Evolutionary conservation across 2,329 filamentous ascomycete species (phyloP).

Genomic region (Penicillium sp.): DNA sequence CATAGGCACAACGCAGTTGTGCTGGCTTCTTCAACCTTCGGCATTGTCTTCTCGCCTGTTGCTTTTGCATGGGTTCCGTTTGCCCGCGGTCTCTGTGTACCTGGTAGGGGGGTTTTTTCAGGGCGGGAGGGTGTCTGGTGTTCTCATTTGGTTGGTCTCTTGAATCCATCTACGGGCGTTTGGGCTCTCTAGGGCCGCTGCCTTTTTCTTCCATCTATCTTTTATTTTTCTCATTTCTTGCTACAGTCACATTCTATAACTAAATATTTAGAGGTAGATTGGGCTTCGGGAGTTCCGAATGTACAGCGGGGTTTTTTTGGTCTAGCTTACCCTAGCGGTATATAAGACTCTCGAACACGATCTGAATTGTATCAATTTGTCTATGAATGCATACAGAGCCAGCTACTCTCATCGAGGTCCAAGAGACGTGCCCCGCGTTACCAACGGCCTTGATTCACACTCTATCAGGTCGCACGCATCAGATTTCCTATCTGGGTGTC

Average conservation of each 20-base stretch:
- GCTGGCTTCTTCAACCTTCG: constrained; percentile 26
- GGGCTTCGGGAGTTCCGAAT: constrained; percentile 2
- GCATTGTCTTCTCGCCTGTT: constrained; percentile 24
- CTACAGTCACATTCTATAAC: neutral
- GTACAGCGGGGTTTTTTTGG: constrained; percentile 4
- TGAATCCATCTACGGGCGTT: constrained; percentile 27
- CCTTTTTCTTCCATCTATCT: constrained; percentile 1
- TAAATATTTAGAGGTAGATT: constrained; percentile 4
- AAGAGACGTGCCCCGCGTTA: neutral
- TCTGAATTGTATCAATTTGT: no score
- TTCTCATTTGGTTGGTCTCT: constrained; percentile 29
- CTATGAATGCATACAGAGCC: no score
- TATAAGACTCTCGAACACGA: no score
- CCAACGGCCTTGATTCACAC: neutral
- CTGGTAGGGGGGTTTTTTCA: constrained; percentile 27
- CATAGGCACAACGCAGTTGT: constrained; percentile 33
- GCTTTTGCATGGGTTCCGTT: constrained; percentile 25
- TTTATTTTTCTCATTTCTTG: neutral
- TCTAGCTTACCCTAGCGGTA: no score
- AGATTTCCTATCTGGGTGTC: constrained; percentile 19
- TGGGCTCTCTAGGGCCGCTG: constrained; percentile 12
- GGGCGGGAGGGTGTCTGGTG: constrained; percentile 33
- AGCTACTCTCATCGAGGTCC: neutral
- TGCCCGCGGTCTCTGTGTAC: constrained; percentile 20
- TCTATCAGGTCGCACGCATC: constrained; percentile 16